These are phyloP conservation scores for Cladosporium colombiae DNA, from an alignment of 2,329 filamentous ascomycete genomes.

Conservation along the genomic window DNA sequence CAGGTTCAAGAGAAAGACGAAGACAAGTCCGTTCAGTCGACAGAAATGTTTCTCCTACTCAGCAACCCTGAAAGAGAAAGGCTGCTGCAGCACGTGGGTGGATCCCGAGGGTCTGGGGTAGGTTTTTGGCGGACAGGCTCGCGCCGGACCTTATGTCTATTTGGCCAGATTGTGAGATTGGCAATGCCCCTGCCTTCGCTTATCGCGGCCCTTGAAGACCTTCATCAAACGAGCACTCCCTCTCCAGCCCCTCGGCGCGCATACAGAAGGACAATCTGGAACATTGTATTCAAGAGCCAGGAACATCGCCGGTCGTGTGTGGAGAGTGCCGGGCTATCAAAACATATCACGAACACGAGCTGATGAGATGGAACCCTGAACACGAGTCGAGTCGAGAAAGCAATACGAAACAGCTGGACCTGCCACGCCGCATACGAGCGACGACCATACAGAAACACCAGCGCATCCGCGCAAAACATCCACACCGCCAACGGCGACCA, in stretches of 20 bases:
- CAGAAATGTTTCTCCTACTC: neutral
- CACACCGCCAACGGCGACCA: constrained; percentile 23
- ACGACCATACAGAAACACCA: neutral
- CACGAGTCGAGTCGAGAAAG: neutral
- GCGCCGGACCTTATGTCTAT: constrained; percentile 11
- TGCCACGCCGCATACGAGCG: constrained; percentile 6
- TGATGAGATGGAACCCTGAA: constrained; percentile 19
- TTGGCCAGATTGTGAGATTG: constrained; percentile 2
- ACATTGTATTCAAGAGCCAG: neutral
- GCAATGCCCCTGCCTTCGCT: constrained; percentile 1
- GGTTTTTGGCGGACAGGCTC: neutral
- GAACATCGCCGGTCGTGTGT: neutral
- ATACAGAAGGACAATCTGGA: neutral
- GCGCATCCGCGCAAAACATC: constrained; percentile 8
- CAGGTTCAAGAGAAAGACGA: neutral
- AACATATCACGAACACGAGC: constrained; percentile 4
- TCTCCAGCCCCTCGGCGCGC: neutral
- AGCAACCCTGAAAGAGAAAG: constrained; percentile 1
- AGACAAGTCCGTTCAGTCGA: neutral
- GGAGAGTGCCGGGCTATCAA: neutral
- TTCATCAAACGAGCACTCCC: neutral
- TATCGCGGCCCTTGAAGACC: constrained; percentile 1
- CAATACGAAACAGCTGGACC: constrained; percentile 15
- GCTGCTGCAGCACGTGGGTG: neutral
- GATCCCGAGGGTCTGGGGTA: neutral